Base-by-base conservation (phyloP, 257 asterid species). In the Rehmannia glutinosa region DNA sequence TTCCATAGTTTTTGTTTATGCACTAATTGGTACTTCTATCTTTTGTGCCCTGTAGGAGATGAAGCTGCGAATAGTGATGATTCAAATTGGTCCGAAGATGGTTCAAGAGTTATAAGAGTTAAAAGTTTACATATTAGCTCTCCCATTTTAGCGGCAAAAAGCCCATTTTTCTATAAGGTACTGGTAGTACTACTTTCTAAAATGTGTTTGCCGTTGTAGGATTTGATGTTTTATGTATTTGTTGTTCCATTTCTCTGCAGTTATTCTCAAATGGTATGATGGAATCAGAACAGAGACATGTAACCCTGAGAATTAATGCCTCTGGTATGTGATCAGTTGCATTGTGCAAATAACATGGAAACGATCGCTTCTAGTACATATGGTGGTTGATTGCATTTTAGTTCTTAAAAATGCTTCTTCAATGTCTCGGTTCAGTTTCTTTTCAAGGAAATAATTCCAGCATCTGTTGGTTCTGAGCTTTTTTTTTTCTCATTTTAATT, bases 281-380 rank as follows among this genome's bases (percentile, higher is more conserved):
- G 88, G 99, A 94, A 77, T 94, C 99, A 4, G 99, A 94, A 81
- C 97, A 90, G 85, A 81, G 99, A 72, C 96, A 88, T 39, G 97
- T 94, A 58, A 88, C 96, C 59, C 88, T 94, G 57, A 81, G 96
- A 78, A 87, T 94, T 66, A 77, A 75, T 73, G 91, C 87, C 64
- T 94, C 99, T 63, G 99, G 99, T 93, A 84, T 20, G 78, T 55
- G 10, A n/a, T 54, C 35, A 47, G 9, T 52, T 71, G 23, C 49
- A 57, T 8, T 35, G 32, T 32, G 50, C 35, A 15, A 25, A 72
- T 46, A 64, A 32, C 23, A n/a, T 15, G 4, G 12, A 21, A 46
- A 43, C 41, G 47, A 45, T 38, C 71, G 27, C 56, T 64, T 66
- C 50, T 52, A 56, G 8, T 49, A 38, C 32, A 19, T 39, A 16